Percentiles rank a stretch among this genome's conserved stretches.
These are phyloP conservation scores for Heterobasidion parviporum DNA, from an alignment of 1,284 basidiomycete species.

Conservation along the genomic window DNA sequence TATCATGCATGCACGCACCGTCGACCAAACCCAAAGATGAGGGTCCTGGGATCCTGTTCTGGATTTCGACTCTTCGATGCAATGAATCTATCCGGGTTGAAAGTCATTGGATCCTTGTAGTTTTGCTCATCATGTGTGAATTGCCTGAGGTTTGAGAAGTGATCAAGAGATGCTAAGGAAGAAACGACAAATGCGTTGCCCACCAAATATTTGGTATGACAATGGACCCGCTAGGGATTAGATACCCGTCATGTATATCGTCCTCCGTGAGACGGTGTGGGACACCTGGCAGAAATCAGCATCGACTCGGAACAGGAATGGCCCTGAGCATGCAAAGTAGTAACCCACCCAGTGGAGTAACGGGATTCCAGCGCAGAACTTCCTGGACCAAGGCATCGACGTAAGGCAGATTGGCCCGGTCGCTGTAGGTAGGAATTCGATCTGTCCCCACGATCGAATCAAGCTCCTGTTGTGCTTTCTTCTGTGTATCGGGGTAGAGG, in stretches of 20 bases:
- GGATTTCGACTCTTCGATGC: neutral
- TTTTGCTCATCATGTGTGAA: slow-evolving; percentile 1
- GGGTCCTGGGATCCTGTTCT: neutral
- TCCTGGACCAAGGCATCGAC: slow-evolving; percentile 19
- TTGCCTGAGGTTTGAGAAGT: neutral
- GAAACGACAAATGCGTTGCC: neutral
- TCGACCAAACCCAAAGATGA: slow-evolving; percentile 4
- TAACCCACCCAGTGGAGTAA: slow-evolving; percentile 6
- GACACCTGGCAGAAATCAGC: neutral
- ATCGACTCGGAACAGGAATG: neutral
- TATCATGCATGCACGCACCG: neutral
- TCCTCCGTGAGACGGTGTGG: neutral
- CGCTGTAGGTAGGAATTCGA: neutral
- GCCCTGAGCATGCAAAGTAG: neutral
- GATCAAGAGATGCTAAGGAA: neutral
- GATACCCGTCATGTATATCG: slow-evolving; percentile 2
- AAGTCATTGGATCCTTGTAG: slow-evolving; percentile 1
- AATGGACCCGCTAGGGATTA: neutral
- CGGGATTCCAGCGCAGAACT: slow-evolving; percentile 13
- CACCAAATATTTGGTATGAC: neutral
- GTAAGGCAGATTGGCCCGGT: neutral
- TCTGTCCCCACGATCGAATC: neutral
- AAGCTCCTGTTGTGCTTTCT: slow-evolving; percentile 1
- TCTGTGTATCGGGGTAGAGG: neutral
- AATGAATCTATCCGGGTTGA: slow-evolving; percentile 8